Evolutionary conservation across 2,329 filamentous ascomycete species (phyloP), one percentile per base, ranked within the genome.

Genomic region (Leptographium wingfieldii): DNA sequence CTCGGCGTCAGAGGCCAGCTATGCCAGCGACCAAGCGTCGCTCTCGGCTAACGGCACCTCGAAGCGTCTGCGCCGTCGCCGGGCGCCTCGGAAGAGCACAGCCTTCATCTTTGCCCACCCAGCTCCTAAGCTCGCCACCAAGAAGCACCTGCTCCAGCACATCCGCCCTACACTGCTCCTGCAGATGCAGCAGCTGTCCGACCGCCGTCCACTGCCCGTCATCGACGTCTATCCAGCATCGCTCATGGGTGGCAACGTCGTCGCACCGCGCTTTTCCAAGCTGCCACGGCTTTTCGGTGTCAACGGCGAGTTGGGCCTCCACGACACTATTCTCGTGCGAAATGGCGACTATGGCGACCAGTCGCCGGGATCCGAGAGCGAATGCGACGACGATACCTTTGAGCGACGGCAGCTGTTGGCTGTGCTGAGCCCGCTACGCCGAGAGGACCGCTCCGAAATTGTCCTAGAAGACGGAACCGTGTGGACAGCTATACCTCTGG

Each of bases 181-280:
- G 6, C 88, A 92, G 69, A 74, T 92, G 19, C 88, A 91, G 67
- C 78, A 82, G 60, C 70, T 90, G n/a, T 76, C 79, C 2, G 78
- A 82, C 62, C 76, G 76, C 19, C 80, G 87, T 29, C 85, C 86
- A 0, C 77, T 78, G 57, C 88, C 88, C 0, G 80, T 82, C 4
- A 83, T 89, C 64, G 88, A 92, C 65, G 81, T 90, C n/a, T 79
- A 90, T 51, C 86, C 87, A 0, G 83, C 85, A 2, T 81, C 80
- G n/a, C 74, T 80, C 16, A 74, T 86, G 49, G 73, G 79, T 54
- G 72, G 80, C 62, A 73, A 78, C 58, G 76, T 78, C 64, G 83
- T 82, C 60, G 77, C 84, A 27, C 80, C 84, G 6, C 77, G 78
- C 22, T 72, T 88, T 29, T 75, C 79, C 2, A 81, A 82, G 67